These are phyloP conservation scores for Xylogone sp. DNA, from an alignment of 2,329 filamentous ascomycete species.

Conservation along the genomic window DNA sequence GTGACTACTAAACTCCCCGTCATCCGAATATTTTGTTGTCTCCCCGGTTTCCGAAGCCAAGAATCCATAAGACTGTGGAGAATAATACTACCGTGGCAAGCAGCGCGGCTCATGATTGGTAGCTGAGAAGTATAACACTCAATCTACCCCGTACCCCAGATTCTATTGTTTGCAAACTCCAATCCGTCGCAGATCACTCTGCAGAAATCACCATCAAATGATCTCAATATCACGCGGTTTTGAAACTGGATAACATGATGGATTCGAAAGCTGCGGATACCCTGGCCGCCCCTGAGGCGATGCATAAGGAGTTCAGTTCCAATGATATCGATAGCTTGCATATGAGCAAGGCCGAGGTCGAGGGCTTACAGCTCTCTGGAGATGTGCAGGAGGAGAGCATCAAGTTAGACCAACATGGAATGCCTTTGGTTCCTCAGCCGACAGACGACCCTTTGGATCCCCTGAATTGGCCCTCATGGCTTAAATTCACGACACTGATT, in stretches of 20 bases:
- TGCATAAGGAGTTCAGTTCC: neutral
- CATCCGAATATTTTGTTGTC: neutral
- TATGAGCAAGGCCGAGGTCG: neutral
- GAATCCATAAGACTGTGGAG: neutral
- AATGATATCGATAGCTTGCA: neutral
- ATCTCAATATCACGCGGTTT: neutral
- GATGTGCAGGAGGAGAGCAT: neutral
- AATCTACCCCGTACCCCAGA: neutral
- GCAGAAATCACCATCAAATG: neutral
- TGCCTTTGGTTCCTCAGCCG: slow-evolving; percentile 6
- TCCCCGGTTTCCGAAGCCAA: neutral
- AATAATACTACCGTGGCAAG: neutral
- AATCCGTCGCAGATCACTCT: neutral
- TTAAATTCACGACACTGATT: slow-evolving; percentile 15
- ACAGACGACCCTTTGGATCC: slow-evolving; percentile 19
- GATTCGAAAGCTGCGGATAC: neutral
- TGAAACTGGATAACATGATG: neutral
- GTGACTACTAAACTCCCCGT: neutral
- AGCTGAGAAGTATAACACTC: neutral
- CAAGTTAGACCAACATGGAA: slow-evolving; percentile 2
- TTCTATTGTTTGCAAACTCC: neutral
- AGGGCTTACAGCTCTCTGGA: neutral
- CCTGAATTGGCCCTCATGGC: slow-evolving; percentile 20
- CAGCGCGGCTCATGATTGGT: neutral
- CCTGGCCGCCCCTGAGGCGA: neutral